phyloP scores from a whole-genome alignment of 2,329 filamentous ascomycete genomes.

The Lasiodiplodia gonubiensis region DNA sequence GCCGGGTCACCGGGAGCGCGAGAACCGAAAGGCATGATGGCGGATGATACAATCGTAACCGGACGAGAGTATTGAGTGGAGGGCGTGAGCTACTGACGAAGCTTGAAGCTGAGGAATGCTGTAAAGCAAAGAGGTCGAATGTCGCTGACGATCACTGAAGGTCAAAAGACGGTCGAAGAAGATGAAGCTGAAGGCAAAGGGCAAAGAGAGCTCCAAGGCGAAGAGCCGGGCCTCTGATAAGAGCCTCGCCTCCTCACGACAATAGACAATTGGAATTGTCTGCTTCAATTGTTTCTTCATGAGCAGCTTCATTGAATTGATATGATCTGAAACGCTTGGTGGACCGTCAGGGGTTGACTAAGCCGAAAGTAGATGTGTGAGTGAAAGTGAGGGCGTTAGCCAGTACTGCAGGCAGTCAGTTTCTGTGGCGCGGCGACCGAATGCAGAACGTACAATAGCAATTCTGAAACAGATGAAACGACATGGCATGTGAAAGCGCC shows the following conservation, averaged over 20 bases:
- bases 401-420: background rate
- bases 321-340: background rate
- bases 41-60: background rate
- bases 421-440: background rate
- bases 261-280: background rate
- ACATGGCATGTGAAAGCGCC: no score
- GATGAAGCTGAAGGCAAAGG: background rate
- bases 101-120: background rate
- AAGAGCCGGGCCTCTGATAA: background rate
- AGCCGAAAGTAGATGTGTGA: background rate
- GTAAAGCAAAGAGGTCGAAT: background rate
- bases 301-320: background rate
- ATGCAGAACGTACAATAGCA: background rate
- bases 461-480: background rate
- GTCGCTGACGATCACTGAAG: background rate
- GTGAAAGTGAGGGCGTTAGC: background rate
- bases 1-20: background rate
- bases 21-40: background rate
- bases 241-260: no score
- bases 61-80: background rate
- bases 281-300: background rate
- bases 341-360: background rate
- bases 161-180: background rate
- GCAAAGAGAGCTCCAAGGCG: background rate
- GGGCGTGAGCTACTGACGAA: background rate